phyloP scores from a whole-genome alignment of 495 filamentous ascomycete genomes.

The Thozetella sp. region DNA sequence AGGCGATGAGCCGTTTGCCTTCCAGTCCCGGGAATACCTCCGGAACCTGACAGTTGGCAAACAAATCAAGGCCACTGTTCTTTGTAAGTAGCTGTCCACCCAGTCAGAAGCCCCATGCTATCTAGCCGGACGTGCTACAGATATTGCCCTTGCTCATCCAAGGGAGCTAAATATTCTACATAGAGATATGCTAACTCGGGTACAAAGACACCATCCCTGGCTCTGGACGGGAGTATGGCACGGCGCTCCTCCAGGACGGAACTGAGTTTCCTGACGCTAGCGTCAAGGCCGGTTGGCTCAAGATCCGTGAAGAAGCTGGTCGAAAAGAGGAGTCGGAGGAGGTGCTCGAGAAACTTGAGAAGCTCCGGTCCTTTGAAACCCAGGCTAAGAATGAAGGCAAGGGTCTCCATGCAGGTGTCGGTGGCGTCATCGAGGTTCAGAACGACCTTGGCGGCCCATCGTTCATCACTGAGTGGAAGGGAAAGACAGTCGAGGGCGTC shows the following conservation, averaged over 20 bases:
- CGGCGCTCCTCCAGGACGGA: conserved; percentile 70
- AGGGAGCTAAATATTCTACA: neutral
- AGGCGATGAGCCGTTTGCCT: conserved; percentile 88
- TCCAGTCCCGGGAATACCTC: conserved; percentile 91
- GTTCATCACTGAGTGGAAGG: conserved; percentile 78
- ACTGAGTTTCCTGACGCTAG: conserved; percentile 76
- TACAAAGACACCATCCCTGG: conserved; percentile 70
- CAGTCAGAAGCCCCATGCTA: neutral
- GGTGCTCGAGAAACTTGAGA: conserved; percentile 67
- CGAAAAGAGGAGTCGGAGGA: conserved; percentile 83
- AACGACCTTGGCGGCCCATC: conserved; percentile 78
- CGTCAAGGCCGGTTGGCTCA: conserved; percentile 86
- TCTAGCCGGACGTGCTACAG: neutral
- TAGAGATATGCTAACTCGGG: conserved; percentile 22
- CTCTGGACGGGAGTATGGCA: conserved; percentile 86
- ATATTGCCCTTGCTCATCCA: neutral
- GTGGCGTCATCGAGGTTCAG: conserved; percentile 68
- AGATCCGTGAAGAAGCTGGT: conserved; percentile 89
- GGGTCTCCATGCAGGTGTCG: conserved; percentile 70
- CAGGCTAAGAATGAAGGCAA: conserved; percentile 75
- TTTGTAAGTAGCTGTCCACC: conserved; percentile 35
- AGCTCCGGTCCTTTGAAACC: conserved; percentile 76
- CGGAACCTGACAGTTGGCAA: conserved; percentile 84
- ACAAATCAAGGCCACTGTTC: conserved; percentile 76
- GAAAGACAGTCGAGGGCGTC: conserved; percentile 69